Evolutionary conservation across 148 eudicot species (phyloP).

Genomic region (Nyssa sinensis): DNA sequence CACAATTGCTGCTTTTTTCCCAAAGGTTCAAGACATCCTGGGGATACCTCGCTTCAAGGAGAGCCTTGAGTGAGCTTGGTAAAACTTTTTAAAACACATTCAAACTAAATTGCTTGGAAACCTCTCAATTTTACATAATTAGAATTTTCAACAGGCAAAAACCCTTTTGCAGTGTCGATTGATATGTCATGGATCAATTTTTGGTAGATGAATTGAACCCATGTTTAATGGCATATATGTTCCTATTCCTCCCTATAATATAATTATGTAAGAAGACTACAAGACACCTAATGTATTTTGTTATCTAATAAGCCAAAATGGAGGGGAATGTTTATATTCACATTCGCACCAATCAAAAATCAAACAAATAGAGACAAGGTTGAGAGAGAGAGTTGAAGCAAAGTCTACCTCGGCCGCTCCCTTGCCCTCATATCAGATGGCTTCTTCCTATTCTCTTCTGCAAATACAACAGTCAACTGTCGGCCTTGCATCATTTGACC

Average conservation of each 20-base stretch:
- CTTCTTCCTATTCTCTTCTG: slow-evolving; percentile 94
- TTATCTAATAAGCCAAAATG: background rate
- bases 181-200: background rate
- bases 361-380: background rate
- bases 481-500: slow-evolving; percentile 79
- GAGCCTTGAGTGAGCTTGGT: no score
- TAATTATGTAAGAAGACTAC: background rate
- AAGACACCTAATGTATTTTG: background rate
- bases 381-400: background rate
- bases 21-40: no score
- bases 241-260: background rate
- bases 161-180: background rate
- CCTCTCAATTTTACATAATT: background rate
- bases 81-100: no score
- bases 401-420: slow-evolving; percentile 47
- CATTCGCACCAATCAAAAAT: background rate
- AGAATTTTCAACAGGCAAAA: background rate
- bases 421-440: slow-evolving; percentile 78
- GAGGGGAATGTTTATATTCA: background rate
- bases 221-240: background rate
- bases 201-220: no score
- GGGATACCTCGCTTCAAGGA: no score
- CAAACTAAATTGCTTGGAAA: background rate
- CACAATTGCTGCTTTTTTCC: no score
- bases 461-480: slow-evolving; percentile 90